These are phyloP conservation scores for Blastomyces gilchristii DNA, from an alignment of 2,329 filamentous ascomycete species.

Conservation along the genomic window DNA sequence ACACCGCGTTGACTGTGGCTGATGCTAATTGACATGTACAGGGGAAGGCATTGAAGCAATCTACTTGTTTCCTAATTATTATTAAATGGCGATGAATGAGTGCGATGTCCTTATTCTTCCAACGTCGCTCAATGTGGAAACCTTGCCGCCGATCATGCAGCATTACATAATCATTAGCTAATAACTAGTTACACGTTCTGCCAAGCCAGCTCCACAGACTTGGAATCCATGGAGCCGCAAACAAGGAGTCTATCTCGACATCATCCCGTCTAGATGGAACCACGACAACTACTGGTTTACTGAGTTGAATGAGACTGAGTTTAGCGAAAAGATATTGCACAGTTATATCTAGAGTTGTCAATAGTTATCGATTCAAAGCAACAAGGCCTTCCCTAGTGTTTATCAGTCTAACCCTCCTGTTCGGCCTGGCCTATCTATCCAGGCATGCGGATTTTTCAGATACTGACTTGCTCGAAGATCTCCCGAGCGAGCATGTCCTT, in stretches of 20 bases:
- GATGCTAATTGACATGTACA: neutral
- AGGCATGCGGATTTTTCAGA: constrained; percentile 34
- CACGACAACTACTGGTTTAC: no score
- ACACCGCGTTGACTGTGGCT: neutral
- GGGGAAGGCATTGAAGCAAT: neutral
- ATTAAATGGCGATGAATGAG: no score
- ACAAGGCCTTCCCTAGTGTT: neutral
- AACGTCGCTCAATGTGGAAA: neutral
- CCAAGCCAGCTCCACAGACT: neutral
- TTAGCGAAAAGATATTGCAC: neutral
- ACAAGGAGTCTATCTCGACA: neutral
- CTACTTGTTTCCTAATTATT: neutral
- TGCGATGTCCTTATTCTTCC: neutral
- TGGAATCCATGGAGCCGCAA: neutral
- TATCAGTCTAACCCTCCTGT: neutral
- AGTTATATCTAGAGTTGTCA: neutral
- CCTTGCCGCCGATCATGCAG: neutral
- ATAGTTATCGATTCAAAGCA: neutral
- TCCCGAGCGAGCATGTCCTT: constrained; percentile 44
- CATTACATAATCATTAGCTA: neutral
- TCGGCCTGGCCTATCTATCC: constrained; percentile 30
- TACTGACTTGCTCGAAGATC: constrained; percentile 39
- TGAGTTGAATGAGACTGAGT: neutral
- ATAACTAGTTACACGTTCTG: neutral
- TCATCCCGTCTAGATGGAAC: neutral